Evolutionary conservation across 1,284 basidiomycete genomes (phyloP).

Genomic region (Boletus sp.): DNA sequence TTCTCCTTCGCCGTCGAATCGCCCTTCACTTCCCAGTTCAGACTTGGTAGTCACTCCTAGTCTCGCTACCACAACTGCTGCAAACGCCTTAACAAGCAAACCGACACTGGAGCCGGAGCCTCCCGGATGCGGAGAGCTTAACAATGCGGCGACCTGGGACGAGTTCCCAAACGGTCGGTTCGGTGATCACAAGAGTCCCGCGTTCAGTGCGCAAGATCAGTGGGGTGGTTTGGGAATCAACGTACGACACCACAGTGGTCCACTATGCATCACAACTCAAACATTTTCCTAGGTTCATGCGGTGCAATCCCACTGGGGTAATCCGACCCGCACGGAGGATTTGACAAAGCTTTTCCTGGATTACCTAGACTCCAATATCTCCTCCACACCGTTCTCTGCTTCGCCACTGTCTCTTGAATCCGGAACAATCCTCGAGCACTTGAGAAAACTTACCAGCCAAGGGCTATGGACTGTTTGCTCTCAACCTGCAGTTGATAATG

Average conservation of each 20-base stretch:
- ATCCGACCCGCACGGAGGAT: constrained; percentile 67
- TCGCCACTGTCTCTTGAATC: constrained; percentile 85
- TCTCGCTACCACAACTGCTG: constrained; percentile 44
- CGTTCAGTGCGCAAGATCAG: constrained; percentile 78
- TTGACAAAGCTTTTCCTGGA: constrained; percentile 78
- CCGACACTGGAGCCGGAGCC: constrained; percentile 48
- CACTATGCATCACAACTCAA: not conserved
- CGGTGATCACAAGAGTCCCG: constrained; percentile 95
- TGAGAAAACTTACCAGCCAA: constrained; percentile 70
- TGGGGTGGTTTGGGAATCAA: constrained; percentile 64
- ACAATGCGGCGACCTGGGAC: constrained; percentile 84
- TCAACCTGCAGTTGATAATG: constrained; percentile 90
- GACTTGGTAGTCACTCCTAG: constrained; percentile 55
- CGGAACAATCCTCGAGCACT: constrained; percentile 70
- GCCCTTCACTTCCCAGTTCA: constrained; percentile 29
- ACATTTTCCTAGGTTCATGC: constrained; percentile 51
- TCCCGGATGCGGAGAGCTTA: constrained; percentile 65
- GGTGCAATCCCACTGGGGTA: constrained; percentile 77
- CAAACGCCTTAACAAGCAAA: constrained; percentile 50
- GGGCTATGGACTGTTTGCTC: constrained; percentile 97
- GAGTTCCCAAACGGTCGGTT: constrained; percentile 99
- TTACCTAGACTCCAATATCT: constrained; percentile 69
- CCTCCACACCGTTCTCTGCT: constrained; percentile 86
- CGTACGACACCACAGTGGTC: constrained; percentile 34
- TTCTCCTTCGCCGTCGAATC: constrained; percentile 28